phyloP scores from a whole-genome alignment of 169 alveolate genomes.

The Nephromyces sp. region DNA sequence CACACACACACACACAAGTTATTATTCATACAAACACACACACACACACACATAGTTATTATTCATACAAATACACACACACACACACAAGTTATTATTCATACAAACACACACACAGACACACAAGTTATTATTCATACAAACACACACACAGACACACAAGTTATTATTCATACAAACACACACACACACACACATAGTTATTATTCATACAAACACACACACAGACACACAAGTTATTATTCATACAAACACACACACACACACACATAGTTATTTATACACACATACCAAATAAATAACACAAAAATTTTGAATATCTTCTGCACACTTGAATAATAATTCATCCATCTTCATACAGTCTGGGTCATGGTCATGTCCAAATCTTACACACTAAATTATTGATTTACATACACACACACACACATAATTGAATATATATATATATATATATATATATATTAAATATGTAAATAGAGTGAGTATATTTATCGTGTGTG shows the following conservation, averaged over 20 bases:
- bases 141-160: too few relatives aligned
- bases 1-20: too few relatives aligned
- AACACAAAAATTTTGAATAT: constrained; percentile 88
- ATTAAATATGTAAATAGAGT: background rate
- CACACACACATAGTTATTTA: background rate
- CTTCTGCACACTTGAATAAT: constrained; percentile 87
- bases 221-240: background rate
- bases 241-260: background rate
- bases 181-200: too few relatives aligned
- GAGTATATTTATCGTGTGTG: background rate
- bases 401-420: background rate
- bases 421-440: background rate
- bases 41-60: too few relatives aligned
- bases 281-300: constrained; percentile 79
- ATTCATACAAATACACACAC: too few relatives aligned
- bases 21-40: too few relatives aligned
- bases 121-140: too few relatives aligned
- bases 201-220: too few relatives aligned
- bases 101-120: too few relatives aligned
- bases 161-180: too few relatives aligned
- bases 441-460: background rate
- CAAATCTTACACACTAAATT: constrained; percentile 85
- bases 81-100: too few relatives aligned
- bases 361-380: constrained; percentile 92
- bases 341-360: constrained; percentile 97